Evolutionary conservation across 257 asterid species (phyloP), one percentile per base, ranked within the genome.

Genomic region (Coffea canephora): DNA sequence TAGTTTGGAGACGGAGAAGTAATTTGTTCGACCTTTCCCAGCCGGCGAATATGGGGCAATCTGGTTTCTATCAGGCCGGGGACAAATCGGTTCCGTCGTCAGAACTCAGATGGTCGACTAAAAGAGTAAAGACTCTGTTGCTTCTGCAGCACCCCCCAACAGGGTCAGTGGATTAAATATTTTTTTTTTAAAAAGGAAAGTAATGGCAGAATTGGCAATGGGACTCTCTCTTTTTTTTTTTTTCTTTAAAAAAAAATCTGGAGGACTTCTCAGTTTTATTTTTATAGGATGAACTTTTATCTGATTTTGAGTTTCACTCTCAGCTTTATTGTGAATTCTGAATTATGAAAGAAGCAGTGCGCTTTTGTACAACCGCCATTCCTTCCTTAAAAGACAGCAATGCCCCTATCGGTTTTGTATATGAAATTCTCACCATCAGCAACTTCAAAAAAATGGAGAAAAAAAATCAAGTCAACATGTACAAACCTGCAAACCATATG

Each of bases 1-100:
- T 1, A 62, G 39, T 16, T 62, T 59, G 31, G 66, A 59, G 68
- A 62, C n/a, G 13, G 61, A 61, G 65, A 59, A 48, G 59, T 21
- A 64, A 76, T 41, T 27, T 75, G 61, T 18, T 61, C 79, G 79
- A 10, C 41, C 61, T 75, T 62, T 10, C 57, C 70, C 78, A 39
- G 27, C 71, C 62, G 62, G 72, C 72, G 79, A 66, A 31, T 41
- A 45, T 1, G 41, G 62, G 43, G 2, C 59, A 1, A 46, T 46
- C 11, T 10, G 59, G 64, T 27, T 50, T 50, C 76, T 71, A 52
- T 71, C 76, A 23, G 71, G 27, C 57, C 27, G 48, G 55, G n/a
- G 61, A 25, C 8, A 45, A 64, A 65, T 65, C 34, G 70, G 80
- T 76, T 65, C 36, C 64, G 62, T 45, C 70, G 73, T 25, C 77